These are phyloP conservation scores for Wickerhamomyces canadensis DNA, from an alignment of 805 yeast species.

Conservation along the genomic window DNA sequence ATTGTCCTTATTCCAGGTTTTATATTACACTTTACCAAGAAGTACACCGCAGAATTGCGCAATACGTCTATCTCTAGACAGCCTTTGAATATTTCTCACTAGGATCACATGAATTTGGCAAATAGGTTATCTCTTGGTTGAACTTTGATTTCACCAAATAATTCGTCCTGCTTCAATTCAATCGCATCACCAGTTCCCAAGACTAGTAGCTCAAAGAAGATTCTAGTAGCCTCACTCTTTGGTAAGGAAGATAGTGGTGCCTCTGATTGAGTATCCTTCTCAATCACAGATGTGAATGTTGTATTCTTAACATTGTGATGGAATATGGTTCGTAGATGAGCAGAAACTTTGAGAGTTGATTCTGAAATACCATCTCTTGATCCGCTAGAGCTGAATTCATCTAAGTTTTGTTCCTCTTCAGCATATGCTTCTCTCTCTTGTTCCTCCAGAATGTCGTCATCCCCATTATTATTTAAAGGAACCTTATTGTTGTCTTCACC, in stretches of 20 bases:
- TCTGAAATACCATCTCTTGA: constrained; percentile 33
- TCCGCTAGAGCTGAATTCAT: constrained; percentile 7
- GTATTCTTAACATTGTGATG: constrained; percentile 17
- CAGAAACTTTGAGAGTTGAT: constrained; percentile 51
- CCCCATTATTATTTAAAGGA: constrained; percentile 3
- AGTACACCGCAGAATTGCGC: no score
- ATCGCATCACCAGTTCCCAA: constrained; percentile 75
- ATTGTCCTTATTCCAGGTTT: no score
- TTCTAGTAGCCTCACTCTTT: constrained; percentile 57
- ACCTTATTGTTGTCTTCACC: constrained; percentile 28
- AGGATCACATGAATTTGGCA: constrained; percentile 19
- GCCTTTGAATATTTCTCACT: no score
- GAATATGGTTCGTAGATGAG: constrained; percentile 35
- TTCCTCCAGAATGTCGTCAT: constrained; percentile 5
- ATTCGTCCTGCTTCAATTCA: constrained; percentile 48
- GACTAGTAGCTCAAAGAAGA: constrained; percentile 79
- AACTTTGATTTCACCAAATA: constrained; percentile 50
- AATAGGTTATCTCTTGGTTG: constrained; percentile 37
- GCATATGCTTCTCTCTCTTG: constrained; percentile 16
- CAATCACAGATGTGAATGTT: constrained; percentile 35
- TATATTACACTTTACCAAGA: no score
- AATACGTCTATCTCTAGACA: no score
- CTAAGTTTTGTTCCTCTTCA: constrained; percentile 22
- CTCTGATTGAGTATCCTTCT: constrained; percentile 16
- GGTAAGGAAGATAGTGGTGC: constrained; percentile 32